Evolutionary conservation across 2,329 filamentous ascomycete genomes (phyloP).

Genomic region (Apiospora pterosperma): DNA sequence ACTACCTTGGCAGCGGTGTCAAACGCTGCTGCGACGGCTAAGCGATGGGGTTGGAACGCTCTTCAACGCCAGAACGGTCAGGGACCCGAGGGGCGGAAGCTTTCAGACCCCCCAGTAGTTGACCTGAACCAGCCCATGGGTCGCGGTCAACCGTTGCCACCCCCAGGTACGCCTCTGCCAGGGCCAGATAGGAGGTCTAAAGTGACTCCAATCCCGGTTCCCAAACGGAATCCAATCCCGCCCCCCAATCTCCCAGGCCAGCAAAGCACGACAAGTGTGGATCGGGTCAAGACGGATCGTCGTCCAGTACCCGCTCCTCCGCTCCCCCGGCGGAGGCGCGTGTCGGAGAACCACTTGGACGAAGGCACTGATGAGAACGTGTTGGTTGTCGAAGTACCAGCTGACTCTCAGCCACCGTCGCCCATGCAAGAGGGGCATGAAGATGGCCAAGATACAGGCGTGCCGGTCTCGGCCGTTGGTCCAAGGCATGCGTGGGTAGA

Average conservation of each 20-base stretch:
- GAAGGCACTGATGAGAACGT: slow-evolving; percentile 25
- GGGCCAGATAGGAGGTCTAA: slow-evolving; percentile 23
- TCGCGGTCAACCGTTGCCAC: slow-evolving; percentile 29
- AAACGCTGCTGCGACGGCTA: slow-evolving; percentile 29
- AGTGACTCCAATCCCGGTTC: slow-evolving; percentile 19
- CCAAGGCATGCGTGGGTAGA: slow-evolving; percentile 27
- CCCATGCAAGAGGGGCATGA: slow-evolving; percentile 15
- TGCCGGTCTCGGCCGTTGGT: neutral
- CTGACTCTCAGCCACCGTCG: slow-evolving; percentile 27
- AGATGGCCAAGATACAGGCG: neutral
- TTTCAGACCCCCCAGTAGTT: slow-evolving; percentile 24
- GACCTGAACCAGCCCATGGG: slow-evolving; percentile 32
- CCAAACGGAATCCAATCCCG: slow-evolving; percentile 25
- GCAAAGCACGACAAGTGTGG: slow-evolving; percentile 17
- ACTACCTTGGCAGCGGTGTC: slow-evolving; percentile 28
- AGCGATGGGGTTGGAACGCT: slow-evolving; percentile 30
- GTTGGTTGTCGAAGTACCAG: slow-evolving; percentile 27
- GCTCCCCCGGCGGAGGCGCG: slow-evolving; percentile 25
- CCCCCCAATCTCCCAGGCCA: slow-evolving; percentile 18
- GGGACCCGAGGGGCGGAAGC: slow-evolving; percentile 24
- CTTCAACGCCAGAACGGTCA: slow-evolving; percentile 27
- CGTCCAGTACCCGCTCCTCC: slow-evolving; percentile 23
- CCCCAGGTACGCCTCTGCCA: slow-evolving; percentile 28
- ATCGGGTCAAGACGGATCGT: slow-evolving; percentile 22
- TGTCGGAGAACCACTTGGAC: slow-evolving; percentile 22